These are phyloP conservation scores for Pachyrhizus erosus DNA, from an alignment of 306 rosid genomes.

Conservation along the genomic window DNA sequence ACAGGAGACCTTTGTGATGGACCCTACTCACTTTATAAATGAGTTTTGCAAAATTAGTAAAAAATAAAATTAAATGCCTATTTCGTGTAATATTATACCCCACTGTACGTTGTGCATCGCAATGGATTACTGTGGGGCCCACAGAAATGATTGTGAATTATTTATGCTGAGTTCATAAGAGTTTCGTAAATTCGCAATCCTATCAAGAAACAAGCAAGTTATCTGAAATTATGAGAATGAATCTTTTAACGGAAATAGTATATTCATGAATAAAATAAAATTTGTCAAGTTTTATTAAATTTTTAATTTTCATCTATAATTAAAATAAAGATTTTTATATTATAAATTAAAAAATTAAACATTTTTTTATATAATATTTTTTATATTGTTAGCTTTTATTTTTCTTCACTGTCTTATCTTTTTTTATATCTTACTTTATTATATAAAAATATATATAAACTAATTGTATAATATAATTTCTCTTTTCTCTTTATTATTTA, in stretches of 20 bases:
- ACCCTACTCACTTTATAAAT: constrained; percentile 33
- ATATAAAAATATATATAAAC: too few species aligned
- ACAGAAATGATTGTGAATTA: constrained; percentile 46
- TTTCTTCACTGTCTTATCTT: background rate
- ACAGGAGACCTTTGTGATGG: constrained; percentile 43
- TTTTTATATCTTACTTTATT: too few species aligned
- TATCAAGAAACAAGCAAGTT: background rate
- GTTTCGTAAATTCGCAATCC: background rate
- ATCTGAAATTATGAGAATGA: background rate
- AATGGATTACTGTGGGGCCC: constrained; percentile 43
- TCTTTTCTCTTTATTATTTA: background rate
- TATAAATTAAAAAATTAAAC: too few species aligned
- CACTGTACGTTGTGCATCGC: background rate
- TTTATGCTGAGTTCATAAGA: background rate
- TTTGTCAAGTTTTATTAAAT: background rate
- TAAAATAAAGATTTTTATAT: background rate
- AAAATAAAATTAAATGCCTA: background rate
- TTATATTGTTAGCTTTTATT: background rate
- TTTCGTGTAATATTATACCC: background rate
- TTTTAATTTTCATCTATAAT: background rate
- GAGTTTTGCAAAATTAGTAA: background rate
- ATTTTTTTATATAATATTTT: too few species aligned
- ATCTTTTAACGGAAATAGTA: background rate
- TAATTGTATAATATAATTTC: background rate
- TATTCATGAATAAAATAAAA: background rate